Evolutionary conservation across 306 rosid species (phyloP).

Genomic region (Arachis stenosperma): DNA sequence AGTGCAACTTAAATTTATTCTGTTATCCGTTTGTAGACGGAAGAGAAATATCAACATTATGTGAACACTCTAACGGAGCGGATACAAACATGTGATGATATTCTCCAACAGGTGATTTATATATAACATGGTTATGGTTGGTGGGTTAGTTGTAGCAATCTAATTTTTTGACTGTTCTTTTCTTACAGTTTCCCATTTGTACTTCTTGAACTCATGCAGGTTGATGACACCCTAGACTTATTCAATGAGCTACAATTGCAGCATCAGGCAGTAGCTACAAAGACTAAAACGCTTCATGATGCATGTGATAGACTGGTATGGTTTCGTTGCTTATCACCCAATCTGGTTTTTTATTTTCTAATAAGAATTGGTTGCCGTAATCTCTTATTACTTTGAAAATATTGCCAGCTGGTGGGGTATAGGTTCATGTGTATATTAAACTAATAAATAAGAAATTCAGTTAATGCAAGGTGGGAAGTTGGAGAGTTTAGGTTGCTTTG

Average conservation of each 20-base stretch:
- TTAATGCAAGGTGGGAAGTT: background rate
- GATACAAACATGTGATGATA: slow-evolving; percentile 87
- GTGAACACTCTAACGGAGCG: slow-evolving; percentile 85
- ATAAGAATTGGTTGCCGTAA: slow-evolving; percentile 2
- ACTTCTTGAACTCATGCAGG: slow-evolving; percentile 56
- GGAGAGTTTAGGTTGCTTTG: slow-evolving; percentile 18
- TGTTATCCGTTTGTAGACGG: slow-evolving; percentile 62
- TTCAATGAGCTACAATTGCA: slow-evolving; percentile 86
- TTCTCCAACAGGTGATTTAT: slow-evolving; percentile 76
- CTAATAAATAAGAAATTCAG: slow-evolving; percentile 24
- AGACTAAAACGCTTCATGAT: slow-evolving; percentile 97
- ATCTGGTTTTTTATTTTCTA: slow-evolving; percentile 18
- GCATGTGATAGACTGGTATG: slow-evolving; percentile 92
- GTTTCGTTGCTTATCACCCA: slow-evolving; percentile 33
- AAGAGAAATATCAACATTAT: slow-evolving; percentile 94
- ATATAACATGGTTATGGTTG: background rate
- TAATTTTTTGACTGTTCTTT: slow-evolving; percentile 10
- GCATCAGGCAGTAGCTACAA: slow-evolving; percentile 95
- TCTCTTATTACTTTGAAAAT: slow-evolving; percentile 14
- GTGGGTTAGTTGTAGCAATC: background rate
- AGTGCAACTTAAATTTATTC: slow-evolving; percentile 2
- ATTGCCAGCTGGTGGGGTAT: background rate
- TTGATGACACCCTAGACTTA: slow-evolving; percentile 81
- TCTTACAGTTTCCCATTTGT: slow-evolving; percentile 31
- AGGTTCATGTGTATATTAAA: slow-evolving; percentile 12